Evolutionary conservation across 257 asterid species (phyloP), one percentile per base, ranked within the genome.

Genomic region (Ilex asprella): DNA sequence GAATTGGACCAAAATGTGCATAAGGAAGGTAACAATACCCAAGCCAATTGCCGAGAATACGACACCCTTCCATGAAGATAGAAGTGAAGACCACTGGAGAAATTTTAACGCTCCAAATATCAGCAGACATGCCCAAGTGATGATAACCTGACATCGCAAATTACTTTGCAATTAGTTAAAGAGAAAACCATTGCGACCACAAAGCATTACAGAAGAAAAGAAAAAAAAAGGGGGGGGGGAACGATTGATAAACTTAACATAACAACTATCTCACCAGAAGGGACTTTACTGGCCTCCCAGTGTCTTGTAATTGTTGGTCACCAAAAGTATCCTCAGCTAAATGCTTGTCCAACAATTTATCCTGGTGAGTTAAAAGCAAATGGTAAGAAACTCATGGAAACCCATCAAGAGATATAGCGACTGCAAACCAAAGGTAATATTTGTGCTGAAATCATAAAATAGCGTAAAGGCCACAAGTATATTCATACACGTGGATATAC

Each of bases 1-100:
- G 75, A 85, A 92, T 57, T 82, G 91, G 44, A 92, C 86, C 94
- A 89, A 71, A 70, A 86, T 63, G 65, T 92, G 99, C 99, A 92
- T 89, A n/a, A 87, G 84, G 59, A 79, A 43, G 11, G 94, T 89
- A 73, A 89, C 73, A 35, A 74, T 59, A 5, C 76, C 84, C 76
- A 92, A 69, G 53, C 79, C 79, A 27, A 82, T 62, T 12, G 73
- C 82, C 32, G 90, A 80, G 65, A 85, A 65, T 14, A 86, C 47
- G 32, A 82, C 30, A 66, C 96, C 99, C 73, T 85, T 89, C 96
- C 97, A 78, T 16, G 99, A 85, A 2, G 95, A 89, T 74, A 92
- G 73, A 63, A 89, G 74, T 16, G 89, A 73, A 56, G 73, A 79
- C 74, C 84, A 58, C 59, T 72, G 91, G 83, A 85, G 69, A 59